These are phyloP conservation scores for Fusarium udum DNA, from an alignment of 2,329 filamentous ascomycete species.

Conservation along the genomic window DNA sequence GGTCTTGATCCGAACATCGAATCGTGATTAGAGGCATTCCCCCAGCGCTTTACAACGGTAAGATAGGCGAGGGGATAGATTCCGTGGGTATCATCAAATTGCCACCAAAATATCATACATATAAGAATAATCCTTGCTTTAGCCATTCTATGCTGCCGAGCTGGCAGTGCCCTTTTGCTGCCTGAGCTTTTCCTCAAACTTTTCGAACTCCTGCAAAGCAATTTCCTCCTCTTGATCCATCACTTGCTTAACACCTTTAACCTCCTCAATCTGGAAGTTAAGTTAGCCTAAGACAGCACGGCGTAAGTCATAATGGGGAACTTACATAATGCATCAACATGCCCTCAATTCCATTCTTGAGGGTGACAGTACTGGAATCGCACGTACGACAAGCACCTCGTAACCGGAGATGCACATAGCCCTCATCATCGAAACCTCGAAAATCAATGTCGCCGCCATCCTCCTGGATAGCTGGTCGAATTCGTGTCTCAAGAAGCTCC, in stretches of 20 bases:
- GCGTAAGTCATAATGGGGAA: slow-evolving; percentile 36
- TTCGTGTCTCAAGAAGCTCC: slow-evolving; percentile 93
- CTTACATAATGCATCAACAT: slow-evolving; percentile 97
- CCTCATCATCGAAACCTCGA: slow-evolving; percentile 82
- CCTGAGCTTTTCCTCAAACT: slow-evolving; percentile 86
- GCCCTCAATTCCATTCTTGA: slow-evolving; percentile 97
- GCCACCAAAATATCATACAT: slow-evolving; percentile 39
- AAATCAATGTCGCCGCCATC: slow-evolving; percentile 98
- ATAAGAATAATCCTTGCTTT: not conserved
- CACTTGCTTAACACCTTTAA: slow-evolving; percentile 90
- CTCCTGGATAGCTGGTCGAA: slow-evolving; percentile 95
- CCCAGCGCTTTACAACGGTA: not conserved
- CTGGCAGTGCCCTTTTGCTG: slow-evolving; percentile 57
- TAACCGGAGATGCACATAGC: slow-evolving; percentile 85
- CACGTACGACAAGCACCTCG: slow-evolving; percentile 94
- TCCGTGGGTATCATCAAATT: slow-evolving; percentile 43
- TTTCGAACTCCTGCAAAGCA: slow-evolving; percentile 86
- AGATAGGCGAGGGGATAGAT: not conserved
- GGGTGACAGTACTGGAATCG: slow-evolving; percentile 93
- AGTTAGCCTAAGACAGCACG: slow-evolving; percentile 40
- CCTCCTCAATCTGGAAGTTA: slow-evolving; percentile 83
- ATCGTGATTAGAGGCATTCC: not conserved
- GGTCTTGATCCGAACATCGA: not conserved
- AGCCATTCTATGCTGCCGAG: slow-evolving; percentile 7
- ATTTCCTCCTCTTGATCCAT: slow-evolving; percentile 93